Evolutionary conservation across 2,329 filamentous ascomycete genomes (phyloP).

Genomic region (Ascochyta rabiei): DNA sequence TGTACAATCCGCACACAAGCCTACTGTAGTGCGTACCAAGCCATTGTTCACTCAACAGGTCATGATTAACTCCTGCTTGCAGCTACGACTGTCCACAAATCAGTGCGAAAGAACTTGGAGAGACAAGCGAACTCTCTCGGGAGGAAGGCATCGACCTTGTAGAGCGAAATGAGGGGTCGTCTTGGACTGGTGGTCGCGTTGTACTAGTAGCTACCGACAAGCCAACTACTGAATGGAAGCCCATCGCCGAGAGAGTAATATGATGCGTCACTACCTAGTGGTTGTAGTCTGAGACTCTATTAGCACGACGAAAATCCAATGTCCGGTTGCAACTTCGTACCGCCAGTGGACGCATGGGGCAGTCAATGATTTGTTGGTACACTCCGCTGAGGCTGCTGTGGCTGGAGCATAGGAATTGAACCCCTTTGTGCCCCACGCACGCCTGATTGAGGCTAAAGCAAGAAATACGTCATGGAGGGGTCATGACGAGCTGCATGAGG

Average conservation of each 20-base stretch:
- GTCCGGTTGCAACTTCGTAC: not conserved
- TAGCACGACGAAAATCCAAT: not conserved
- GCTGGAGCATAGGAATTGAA: slow-evolving; percentile 8
- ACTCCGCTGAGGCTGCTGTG: slow-evolving; percentile 13
- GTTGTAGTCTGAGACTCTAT: not conserved
- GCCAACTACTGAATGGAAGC: slow-evolving; percentile 46
- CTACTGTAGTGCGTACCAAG: slow-evolving; percentile 49
- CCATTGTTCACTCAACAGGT: not conserved
- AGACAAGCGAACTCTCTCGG: slow-evolving; percentile 28
- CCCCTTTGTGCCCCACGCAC: not conserved
- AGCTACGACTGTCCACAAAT: slow-evolving; percentile 39
- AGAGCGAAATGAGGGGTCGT: slow-evolving; percentile 22
- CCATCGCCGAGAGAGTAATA: slow-evolving; percentile 41
- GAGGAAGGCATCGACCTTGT: slow-evolving; percentile 32
- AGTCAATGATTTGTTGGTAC: not conserved
- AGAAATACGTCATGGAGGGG: slow-evolving; percentile 14
- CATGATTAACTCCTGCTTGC: slow-evolving; percentile 1
- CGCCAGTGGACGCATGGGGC: not conserved
- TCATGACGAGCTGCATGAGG: not conserved
- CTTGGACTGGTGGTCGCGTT: slow-evolving; percentile 46
- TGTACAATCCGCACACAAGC: slow-evolving; percentile 49
- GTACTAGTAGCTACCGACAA: slow-evolving; percentile 50
- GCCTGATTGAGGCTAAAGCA: not conserved
- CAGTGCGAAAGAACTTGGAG: slow-evolving; percentile 24
- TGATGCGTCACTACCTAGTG: slow-evolving; percentile 15